phyloP scores from a whole-genome alignment of 2,329 filamentous ascomycete genomes.

The Fusarium verrucosum region DNA sequence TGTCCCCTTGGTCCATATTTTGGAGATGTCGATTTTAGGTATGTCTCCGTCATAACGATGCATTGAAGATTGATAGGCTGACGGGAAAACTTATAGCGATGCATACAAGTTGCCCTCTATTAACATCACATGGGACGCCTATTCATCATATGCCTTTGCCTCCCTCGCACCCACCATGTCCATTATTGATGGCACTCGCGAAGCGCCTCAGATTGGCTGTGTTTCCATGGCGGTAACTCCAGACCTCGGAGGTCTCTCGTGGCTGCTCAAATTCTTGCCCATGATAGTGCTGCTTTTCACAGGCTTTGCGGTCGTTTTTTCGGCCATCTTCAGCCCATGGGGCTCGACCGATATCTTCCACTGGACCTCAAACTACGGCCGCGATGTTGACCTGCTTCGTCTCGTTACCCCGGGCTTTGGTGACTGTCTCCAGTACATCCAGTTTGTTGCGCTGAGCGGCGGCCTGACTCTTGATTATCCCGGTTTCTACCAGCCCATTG shows the following conservation, averaged over 20 bases:
- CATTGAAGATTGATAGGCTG: neutral
- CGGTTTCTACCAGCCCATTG: slow-evolving; percentile 90
- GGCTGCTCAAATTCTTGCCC: slow-evolving; percentile 78
- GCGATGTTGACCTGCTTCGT: slow-evolving; percentile 89
- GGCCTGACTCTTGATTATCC: slow-evolving; percentile 88
- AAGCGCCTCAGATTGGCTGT: slow-evolving; percentile 75
- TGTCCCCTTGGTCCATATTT: slow-evolving; percentile 85
- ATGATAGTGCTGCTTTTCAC: slow-evolving; percentile 81
- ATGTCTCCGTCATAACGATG: slow-evolving; percentile 10
- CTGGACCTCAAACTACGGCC: slow-evolving; percentile 98
- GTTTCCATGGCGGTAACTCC: slow-evolving; percentile 86
- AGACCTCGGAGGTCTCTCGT: slow-evolving; percentile 75
- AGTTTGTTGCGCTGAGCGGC: slow-evolving; percentile 90
- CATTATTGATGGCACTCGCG: slow-evolving; percentile 77
- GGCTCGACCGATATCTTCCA: slow-evolving; percentile 89
- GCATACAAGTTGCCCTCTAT: slow-evolving; percentile 72
- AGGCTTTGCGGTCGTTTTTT: slow-evolving; percentile 82
- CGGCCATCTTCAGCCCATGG: slow-evolving; percentile 92
- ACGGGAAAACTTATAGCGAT: slow-evolving; percentile 40
- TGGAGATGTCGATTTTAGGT: slow-evolving; percentile 53
- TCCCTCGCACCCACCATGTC: slow-evolving; percentile 79
- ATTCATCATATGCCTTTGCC: slow-evolving; percentile 85
- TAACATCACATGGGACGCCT: slow-evolving; percentile 76
- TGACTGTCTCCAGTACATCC: slow-evolving; percentile 96
- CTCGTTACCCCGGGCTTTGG: slow-evolving; percentile 96